These are phyloP conservation scores for Cyberlindnera americana DNA, from an alignment of 805 yeast genomes.

Conservation along the genomic window DNA sequence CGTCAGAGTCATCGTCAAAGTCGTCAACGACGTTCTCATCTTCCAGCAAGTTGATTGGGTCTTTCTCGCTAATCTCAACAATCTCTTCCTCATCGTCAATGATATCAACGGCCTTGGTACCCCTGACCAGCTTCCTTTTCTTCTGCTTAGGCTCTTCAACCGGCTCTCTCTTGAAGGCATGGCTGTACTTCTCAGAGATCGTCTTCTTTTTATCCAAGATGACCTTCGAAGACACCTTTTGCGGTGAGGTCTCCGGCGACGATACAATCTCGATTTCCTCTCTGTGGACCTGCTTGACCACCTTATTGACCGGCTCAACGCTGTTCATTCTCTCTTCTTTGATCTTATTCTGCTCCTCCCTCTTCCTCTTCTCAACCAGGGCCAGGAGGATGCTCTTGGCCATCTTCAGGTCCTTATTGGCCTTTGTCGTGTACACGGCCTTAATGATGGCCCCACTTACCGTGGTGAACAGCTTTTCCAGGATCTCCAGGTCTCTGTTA, in stretches of 20 bases:
- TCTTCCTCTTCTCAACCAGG: conserved; percentile 30
- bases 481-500: conserved; percentile 23
- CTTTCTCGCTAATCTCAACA: conserved; percentile 4
- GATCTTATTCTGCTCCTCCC: conserved; percentile 16
- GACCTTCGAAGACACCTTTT: conserved; percentile 34
- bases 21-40: conserved; percentile 38
- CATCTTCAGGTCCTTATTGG: conserved; percentile 29
- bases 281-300: not conserved
- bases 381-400: conserved; percentile 32
- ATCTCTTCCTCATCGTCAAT: conserved; percentile 10
- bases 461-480: conserved; percentile 30
- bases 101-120: conserved; percentile 25
- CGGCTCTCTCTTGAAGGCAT: conserved; percentile 22
- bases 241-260: conserved; percentile 27
- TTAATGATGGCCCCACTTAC: conserved; percentile 33
- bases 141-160: conserved; percentile 23
- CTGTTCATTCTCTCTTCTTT: conserved; percentile 2
- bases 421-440: conserved; percentile 38
- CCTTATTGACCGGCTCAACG: not conserved
- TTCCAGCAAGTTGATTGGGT: conserved; percentile 19
- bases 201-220: conserved; percentile 34
- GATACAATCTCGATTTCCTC: conserved; percentile 21
- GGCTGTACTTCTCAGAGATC: conserved; percentile 34
- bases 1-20: conserved; percentile 48
- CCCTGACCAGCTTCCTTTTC: conserved; percentile 39